Conservation (phyloP, 495 filamentous ascomycete species). For the Lichina pygmaea region DNA sequence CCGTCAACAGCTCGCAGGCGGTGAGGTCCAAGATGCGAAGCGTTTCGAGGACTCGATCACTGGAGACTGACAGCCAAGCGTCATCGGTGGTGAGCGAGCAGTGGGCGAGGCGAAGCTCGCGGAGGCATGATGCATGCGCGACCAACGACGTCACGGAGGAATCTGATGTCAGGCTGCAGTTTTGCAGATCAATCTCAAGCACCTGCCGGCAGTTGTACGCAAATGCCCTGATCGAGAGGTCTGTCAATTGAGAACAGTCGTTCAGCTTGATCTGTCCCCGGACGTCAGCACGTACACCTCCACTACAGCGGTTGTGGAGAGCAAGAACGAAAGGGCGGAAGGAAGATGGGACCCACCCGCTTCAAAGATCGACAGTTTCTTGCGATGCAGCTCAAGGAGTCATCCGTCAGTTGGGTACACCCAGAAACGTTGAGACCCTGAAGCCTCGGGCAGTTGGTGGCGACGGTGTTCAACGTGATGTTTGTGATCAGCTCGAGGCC, state of each 20-base stretch:
- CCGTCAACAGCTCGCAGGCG: slow-evolving; percentile 54
- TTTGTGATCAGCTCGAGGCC: slow-evolving; percentile 58
- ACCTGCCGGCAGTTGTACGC: slow-evolving; percentile 73
- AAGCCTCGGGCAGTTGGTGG: slow-evolving; percentile 52
- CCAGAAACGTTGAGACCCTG: slow-evolving; percentile 86
- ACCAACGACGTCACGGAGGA: slow-evolving; percentile 56
- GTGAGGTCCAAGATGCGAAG: slow-evolving; percentile 88
- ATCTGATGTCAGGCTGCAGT: slow-evolving; percentile 56
- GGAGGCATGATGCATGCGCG: slow-evolving; percentile 45
- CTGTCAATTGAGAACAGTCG: slow-evolving; percentile 51
- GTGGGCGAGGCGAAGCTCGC: slow-evolving; percentile 66
- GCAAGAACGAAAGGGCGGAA: background rate
- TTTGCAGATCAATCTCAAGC: slow-evolving; percentile 84
- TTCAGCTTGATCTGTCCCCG: slow-evolving; percentile 65
- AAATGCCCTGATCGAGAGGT: slow-evolving; percentile 57
- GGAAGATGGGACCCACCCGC: slow-evolving; percentile 26
- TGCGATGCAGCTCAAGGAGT: slow-evolving; percentile 59
- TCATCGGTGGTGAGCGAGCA: slow-evolving; percentile 59
- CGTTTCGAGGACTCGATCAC: slow-evolving; percentile 42
- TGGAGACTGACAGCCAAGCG: slow-evolving; percentile 64
- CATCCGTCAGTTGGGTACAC: slow-evolving; percentile 63
- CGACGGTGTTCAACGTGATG: slow-evolving; percentile 49
- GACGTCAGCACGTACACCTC: slow-evolving; percentile 5
- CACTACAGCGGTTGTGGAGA: background rate
- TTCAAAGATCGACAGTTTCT: slow-evolving; percentile 67